Evolutionary conservation across 768 basidiomycete genomes (phyloP).

Genomic region (Paxillus ammoniavirescens): DNA sequence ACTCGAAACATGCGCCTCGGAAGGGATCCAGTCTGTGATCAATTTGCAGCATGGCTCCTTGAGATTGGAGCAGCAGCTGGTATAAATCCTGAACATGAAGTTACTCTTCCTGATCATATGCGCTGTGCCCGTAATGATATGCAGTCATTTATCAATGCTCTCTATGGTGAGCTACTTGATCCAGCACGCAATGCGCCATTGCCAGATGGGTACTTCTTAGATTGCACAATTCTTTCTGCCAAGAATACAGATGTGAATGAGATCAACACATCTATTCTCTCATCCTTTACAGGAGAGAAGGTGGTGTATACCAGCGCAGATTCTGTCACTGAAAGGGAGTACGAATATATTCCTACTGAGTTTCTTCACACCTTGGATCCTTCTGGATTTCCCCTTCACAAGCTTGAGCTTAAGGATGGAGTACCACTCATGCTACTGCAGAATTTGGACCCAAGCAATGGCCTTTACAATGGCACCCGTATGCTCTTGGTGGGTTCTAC

Average conservation of each 20-base stretch:
- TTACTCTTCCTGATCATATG: constrained; percentile 30
- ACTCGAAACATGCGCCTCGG: constrained; percentile 40
- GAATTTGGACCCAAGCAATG: constrained; percentile 37
- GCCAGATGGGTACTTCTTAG: constrained; percentile 26
- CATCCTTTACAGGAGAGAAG: constrained; percentile 21
- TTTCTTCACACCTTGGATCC: constrained; percentile 38
- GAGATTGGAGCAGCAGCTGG: constrained; percentile 36
- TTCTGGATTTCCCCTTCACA: constrained; percentile 38
- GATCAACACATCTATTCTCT: constrained; percentile 29
- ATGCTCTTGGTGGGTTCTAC: constrained; percentile 17
- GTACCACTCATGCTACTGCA: constrained; percentile 42
- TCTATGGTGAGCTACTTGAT: constrained; percentile 25
- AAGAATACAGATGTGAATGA: constrained; percentile 32
- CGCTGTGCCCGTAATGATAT: constrained; percentile 5
- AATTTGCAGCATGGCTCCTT: constrained; percentile 37
- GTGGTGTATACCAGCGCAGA: constrained; percentile 28
- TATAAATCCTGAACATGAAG: constrained; percentile 12
- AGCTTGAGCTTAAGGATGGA: constrained; percentile 33
- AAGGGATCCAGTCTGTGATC: constrained; percentile 12
- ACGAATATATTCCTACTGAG: constrained; percentile 34
- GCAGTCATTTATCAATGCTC: constrained; percentile 22
- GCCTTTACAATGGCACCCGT: constrained; percentile 41
- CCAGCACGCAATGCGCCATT: constrained; percentile 6
- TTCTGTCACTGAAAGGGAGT: constrained; percentile 22
- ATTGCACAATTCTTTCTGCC: constrained; percentile 30